A percentile compares a stretch with the other conserved stretches of the same genome.
Evolutionary conservation across 768 basidiomycete genomes (phyloP).

Genomic region (Lentinula sp.): DNA sequence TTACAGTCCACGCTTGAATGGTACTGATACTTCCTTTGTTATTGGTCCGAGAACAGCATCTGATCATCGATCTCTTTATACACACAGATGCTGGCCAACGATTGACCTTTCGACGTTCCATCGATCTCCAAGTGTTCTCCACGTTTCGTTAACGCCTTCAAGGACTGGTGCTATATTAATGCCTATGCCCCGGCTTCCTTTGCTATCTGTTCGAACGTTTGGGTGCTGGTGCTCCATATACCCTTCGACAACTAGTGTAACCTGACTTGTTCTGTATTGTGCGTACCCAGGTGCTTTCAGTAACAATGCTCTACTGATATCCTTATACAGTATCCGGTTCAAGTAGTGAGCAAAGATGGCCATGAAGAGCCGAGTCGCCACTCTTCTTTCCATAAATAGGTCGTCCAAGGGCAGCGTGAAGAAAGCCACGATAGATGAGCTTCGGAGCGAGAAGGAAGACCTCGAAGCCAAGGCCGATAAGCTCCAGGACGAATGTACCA

Average conservation of each 20-base stretch:
- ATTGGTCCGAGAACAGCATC: background rate
- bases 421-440: background rate
- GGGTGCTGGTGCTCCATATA: background rate
- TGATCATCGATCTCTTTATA: background rate
- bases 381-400: background rate
- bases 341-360: background rate
- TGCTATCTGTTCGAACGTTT: background rate
- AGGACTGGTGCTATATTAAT: background rate
- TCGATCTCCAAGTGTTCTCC: background rate
- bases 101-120: background rate
- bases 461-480: background rate
- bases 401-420: background rate
- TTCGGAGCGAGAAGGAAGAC: background rate
- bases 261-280: background rate
- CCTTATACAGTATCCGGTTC: background rate
- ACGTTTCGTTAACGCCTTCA: background rate
- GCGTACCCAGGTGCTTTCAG: background rate
- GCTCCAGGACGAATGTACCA: background rate
- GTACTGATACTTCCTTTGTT: background rate
- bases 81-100: background rate
- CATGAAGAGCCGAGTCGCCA: slow-evolving; percentile 1
- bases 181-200: background rate
- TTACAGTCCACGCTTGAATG: background rate
- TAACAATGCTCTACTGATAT: background rate
- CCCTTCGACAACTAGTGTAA: background rate